Base-by-base conservation (phyloP, 1,284 basidiomycete species). In the Taiwanofungus camphoratus region DNA sequence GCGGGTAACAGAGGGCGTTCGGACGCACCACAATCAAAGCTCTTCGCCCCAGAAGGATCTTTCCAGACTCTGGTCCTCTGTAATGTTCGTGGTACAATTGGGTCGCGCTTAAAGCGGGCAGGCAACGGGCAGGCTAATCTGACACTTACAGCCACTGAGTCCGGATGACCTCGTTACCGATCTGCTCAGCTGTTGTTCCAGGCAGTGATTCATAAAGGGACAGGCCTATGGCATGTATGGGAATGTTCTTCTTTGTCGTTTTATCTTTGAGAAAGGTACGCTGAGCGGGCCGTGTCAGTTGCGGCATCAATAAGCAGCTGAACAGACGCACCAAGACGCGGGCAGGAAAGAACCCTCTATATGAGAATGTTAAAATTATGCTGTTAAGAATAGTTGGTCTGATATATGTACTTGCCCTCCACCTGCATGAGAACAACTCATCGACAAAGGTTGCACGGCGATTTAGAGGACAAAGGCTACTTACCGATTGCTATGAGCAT, bases 271-370 rank as follows among this genome's bases (percentile, higher is more conserved):
- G 68, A 68, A 93, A 93, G 0, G 92, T 94, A 37, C 93, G 82
- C 79, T 88, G 39, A 16, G 44, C 21, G 11, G 20, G 26, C 23
- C n/a, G 23, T 36, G 40, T 30, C 27, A 20, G 19, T 38, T n/a
- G n/a, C n/a, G 20, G 24, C 9, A 41, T 13, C 29, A 33, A 24
- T 12, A 41, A 21, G 47, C 18, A n/a, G 16, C 6, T 18, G 41
- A 36, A 41, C 29, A 34, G 26, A 56, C 71, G 53, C 53, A 86
- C 87, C 74, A 95, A 76, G 41, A 95, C 88, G 49, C 92, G 86
- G 20, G 93, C 92, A 36, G 93, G 92, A 67, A 95, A 92, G 70
- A 95, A 95, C 30, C 92, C 92, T 39, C 92, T 87, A 62, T 42
- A 51, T 42, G 50, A 48, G 39, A 49, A 40, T 39, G 45, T 55